Evolutionary conservation across 257 asterid genomes (phyloP).

Genomic region (Petrea volubilis): DNA sequence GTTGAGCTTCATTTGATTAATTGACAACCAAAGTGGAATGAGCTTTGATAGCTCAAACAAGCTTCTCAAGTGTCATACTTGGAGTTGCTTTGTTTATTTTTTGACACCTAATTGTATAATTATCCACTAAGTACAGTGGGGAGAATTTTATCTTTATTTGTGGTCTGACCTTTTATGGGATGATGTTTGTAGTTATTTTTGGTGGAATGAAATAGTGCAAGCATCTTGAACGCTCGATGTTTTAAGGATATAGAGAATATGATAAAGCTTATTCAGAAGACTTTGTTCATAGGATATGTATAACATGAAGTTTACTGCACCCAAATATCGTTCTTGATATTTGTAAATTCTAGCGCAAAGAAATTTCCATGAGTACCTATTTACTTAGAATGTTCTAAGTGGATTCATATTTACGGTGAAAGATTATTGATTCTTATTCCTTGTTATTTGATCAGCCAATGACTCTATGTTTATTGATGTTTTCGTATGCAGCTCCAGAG

Average conservation of each 20-base stretch:
- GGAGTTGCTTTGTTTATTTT: slow-evolving; percentile 6
- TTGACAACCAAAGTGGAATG: neutral
- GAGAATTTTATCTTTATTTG: slow-evolving; percentile 9
- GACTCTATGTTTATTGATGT: neutral
- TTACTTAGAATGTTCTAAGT: neutral
- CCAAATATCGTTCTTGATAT: neutral
- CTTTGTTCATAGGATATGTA: neutral
- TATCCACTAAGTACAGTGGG: neutral
- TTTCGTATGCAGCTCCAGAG: slow-evolving; percentile 73
- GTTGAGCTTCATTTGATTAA: neutral
- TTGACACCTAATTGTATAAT: neutral
- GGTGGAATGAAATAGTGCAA: slow-evolving; percentile 10
- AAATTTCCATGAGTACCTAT: neutral
- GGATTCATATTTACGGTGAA: neutral
- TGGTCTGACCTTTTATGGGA: neutral
- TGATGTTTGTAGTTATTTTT: neutral
- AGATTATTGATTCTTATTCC: neutral
- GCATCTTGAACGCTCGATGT: too few relatives aligned
- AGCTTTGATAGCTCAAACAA: slow-evolving; percentile 5
- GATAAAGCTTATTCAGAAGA: neutral
- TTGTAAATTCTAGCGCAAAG: neutral
- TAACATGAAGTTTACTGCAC: neutral
- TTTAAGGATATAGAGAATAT: slow-evolving; percentile 5
- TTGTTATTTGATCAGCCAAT: slow-evolving; percentile 1
- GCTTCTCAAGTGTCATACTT: neutral